Percentiles rank a stretch among this genome's conserved stretches.
Evolutionary conservation across 768 basidiomycete genomes (phyloP).

Genomic region (Leucosporidium scottii): DNA sequence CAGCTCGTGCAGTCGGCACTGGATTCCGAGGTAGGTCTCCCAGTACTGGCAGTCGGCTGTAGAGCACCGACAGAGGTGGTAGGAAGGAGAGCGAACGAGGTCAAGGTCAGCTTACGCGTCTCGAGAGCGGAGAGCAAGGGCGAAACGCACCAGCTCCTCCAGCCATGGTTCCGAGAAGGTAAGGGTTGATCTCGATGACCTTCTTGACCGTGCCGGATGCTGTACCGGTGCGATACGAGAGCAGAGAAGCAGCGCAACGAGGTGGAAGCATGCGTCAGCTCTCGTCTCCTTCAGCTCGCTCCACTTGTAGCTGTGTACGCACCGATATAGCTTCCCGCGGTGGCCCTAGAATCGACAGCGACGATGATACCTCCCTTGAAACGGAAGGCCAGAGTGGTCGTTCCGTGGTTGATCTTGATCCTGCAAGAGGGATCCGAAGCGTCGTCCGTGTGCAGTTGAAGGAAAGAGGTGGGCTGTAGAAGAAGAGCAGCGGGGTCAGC

Average conservation of each 20-base stretch:
- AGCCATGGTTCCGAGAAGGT: constrained; percentile 98
- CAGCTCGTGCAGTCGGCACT: constrained; percentile 92
- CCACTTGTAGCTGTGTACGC: constrained; percentile 37
- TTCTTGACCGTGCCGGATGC: constrained; percentile 95
- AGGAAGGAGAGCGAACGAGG: constrained; percentile 2
- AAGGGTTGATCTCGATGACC: constrained; percentile 98
- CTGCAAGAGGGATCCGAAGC: constrained; percentile 86
- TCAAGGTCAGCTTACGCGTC: background rate
- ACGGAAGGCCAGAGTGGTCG: constrained; percentile 94
- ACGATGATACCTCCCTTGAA: constrained; percentile 96
- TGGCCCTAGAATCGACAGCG: constrained; percentile 98
- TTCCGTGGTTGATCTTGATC: constrained; percentile 98
- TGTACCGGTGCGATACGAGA: constrained; percentile 39
- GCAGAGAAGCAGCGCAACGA: background rate
- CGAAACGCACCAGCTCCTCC: constrained; percentile 77
- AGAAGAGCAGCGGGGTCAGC: background rate
- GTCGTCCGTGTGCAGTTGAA: constrained; percentile 90
- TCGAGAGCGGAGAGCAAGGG: background rate
- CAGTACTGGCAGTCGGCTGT: constrained; percentile 92
- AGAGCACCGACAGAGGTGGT: constrained; percentile 9
- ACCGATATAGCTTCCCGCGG: constrained; percentile 96
- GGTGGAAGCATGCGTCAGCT: background rate
- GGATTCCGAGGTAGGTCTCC: constrained; percentile 99
- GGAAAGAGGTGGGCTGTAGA: constrained; percentile 74
- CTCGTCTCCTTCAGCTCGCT: background rate